Evolutionary conservation across 2,329 filamentous ascomycete genomes (phyloP), one percentile per base, ranked within the genome.

Genomic region (Aspergillus felis): DNA sequence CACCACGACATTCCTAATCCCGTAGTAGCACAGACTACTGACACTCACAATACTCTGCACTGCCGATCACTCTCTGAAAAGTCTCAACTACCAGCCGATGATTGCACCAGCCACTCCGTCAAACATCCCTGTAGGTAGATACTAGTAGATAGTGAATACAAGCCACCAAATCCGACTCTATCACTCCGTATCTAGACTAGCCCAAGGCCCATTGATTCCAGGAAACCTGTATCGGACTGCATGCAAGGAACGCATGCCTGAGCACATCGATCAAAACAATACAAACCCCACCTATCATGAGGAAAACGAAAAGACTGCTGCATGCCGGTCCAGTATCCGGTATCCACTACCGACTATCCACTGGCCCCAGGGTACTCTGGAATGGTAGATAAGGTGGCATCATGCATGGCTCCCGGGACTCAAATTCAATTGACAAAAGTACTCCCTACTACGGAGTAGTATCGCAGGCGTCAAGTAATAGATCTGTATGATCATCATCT

Each of bases 1-100:
- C 50, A 20, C 9, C 17, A 35, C 49, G 49, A 51, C 49, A 51
- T 51, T 28, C 49, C 49, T 51, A 51, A 47, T 47, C 44, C 44
- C 24, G 20, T 27, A 47, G 44, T 47, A 47, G 44, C 22, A 27
- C 22, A 6, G 1, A 4, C 14, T 20, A 24, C 5, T 6, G 32
- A 8, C 10, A 46, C 42, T 24, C 22, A 10, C 42, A n/a, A 44
- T 24, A 46, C n/a, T 24, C 10, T 22, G n/a, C 42, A 14, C 12
- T 47, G 44, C 22, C 10, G 44, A 47, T 47, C 44, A 12, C 41
- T 22, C 12, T 46, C 20, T 46, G 8, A 14, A 14, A 25, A 14
- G 44, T 44, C 8, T 24, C 22, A 44, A 10, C 5, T 22, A 20
- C 7, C 41, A 42, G 9, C 41, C 1, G 41, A 42, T 42, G n/a